phyloP scores from a whole-genome alignment of 73 alveolate species.

The Paramecium octaurelia region DNA sequence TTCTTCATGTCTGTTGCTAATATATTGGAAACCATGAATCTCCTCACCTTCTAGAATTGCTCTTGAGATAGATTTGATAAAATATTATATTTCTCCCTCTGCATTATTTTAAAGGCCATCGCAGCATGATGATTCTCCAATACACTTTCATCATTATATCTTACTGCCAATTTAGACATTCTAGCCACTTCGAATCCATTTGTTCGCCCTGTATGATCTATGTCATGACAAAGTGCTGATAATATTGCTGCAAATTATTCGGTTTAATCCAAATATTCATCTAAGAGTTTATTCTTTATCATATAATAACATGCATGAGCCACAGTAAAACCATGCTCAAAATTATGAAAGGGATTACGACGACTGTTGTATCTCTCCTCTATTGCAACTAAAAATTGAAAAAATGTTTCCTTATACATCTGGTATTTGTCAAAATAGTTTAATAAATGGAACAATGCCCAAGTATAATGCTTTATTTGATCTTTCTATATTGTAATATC shows the following conservation, averaged over 20 bases:
- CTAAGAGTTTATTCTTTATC: constrained; percentile 32
- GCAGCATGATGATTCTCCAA: constrained; percentile 64
- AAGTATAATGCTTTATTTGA: constrained; percentile 21
- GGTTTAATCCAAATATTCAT: constrained; percentile 29
- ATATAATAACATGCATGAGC: constrained; percentile 61
- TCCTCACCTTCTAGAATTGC: constrained; percentile 38
- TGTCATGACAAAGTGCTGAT: constrained; percentile 61
- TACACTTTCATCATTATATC: constrained; percentile 63
- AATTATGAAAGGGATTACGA: constrained; percentile 66
- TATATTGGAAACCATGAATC: constrained; percentile 38
- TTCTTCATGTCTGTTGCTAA: constrained; percentile 62
- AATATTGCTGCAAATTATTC: constrained; percentile 58
- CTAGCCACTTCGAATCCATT: constrained; percentile 66
- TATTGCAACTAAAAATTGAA: constrained; percentile 26
- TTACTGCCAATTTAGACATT: constrained; percentile 57
- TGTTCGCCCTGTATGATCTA: constrained; percentile 64
- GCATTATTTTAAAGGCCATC: constrained; percentile 48
- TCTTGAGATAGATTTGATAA: constrained; percentile 49
- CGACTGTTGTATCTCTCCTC: constrained; percentile 56
- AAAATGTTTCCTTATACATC: constrained; percentile 49
- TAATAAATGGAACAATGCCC: constrained; percentile 52
- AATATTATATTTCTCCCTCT: constrained; percentile 58
- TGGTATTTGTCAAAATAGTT: constrained; percentile 35
- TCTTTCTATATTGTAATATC: background rate
- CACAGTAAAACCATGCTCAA: constrained; percentile 63